These are phyloP conservation scores for Berberis thunbergii DNA, from an alignment of 164 flowering plant genomes.

Conservation along the genomic window DNA sequence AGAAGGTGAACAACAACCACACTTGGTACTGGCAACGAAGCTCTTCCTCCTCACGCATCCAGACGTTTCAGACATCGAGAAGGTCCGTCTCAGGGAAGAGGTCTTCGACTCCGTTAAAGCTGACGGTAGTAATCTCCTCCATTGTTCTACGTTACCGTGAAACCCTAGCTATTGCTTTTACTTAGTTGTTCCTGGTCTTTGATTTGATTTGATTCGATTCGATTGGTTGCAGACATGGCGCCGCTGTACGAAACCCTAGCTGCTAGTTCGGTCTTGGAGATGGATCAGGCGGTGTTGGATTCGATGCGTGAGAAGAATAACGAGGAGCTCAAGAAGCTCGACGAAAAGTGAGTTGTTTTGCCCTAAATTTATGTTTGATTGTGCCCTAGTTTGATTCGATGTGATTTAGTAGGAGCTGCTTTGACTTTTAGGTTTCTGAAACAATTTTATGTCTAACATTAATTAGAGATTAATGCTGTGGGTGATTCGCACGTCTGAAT, in stretches of 20 bases:
- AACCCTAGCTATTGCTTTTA: slow-evolving; percentile 3
- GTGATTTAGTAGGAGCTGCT: no score
- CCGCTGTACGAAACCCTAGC: slow-evolving; percentile 62
- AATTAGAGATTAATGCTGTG: no score
- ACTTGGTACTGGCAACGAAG: slow-evolving; percentile 62
- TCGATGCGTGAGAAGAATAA: slow-evolving; percentile 66
- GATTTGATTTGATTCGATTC: neutral
- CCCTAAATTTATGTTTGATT: neutral
- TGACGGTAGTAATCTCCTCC: slow-evolving; percentile 36
- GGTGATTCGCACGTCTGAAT: no score
- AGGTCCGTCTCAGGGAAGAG: slow-evolving; percentile 70
- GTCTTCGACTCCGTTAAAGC: slow-evolving; percentile 47
- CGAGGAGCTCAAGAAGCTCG: slow-evolving; percentile 75
- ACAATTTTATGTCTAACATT: slow-evolving; percentile 3
- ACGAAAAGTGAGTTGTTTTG: slow-evolving; percentile 66
- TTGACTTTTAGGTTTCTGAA: no score
- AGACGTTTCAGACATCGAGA: slow-evolving; percentile 80
- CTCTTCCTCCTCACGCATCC: slow-evolving; percentile 69
- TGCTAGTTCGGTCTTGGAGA: slow-evolving; percentile 42
- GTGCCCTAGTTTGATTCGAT: neutral
- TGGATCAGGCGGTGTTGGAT: slow-evolving; percentile 52
- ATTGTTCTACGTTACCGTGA: slow-evolving; percentile 76
- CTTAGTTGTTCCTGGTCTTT: neutral
- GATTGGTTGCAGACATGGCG: slow-evolving; percentile 58
- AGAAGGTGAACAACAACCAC: slow-evolving; percentile 66